phyloP scores from a whole-genome alignment of 2,329 filamentous ascomycete genomes.

The Raffaelea deltoideospora region DNA sequence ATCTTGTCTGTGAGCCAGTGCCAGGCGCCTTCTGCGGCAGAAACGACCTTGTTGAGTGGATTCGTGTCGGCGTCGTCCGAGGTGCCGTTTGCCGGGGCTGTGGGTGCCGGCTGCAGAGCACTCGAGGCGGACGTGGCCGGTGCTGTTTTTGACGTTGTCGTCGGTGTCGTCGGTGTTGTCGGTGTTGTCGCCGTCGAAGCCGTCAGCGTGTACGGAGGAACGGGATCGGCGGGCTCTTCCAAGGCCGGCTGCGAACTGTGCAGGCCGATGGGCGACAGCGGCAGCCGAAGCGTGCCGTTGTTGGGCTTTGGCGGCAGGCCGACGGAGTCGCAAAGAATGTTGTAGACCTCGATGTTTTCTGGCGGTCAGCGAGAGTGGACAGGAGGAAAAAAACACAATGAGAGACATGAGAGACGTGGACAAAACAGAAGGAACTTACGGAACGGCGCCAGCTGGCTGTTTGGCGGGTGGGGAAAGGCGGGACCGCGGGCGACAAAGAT shows the following conservation, averaged over 20 bases:
- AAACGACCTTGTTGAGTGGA: conserved; percentile 2
- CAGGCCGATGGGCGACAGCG: conserved; percentile 45
- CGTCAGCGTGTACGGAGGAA: conserved; percentile 13
- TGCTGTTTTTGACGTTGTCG: conserved; percentile 6
- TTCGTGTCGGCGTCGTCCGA: background rate
- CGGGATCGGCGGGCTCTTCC: conserved; percentile 41
- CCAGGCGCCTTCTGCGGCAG: conserved; percentile 23
- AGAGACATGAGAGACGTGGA: background rate
- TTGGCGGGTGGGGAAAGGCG: conserved; percentile 74
- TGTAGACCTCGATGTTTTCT: conserved; percentile 95
- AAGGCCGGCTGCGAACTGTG: conserved; percentile 37
- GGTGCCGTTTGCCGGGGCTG: background rate
- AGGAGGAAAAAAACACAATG: background rate
- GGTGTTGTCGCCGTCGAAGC: conserved; percentile 3
- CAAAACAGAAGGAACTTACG: conserved; percentile 42
- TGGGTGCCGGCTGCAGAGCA: background rate
- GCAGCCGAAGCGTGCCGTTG: conserved; percentile 72
- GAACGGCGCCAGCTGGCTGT: conserved; percentile 66
- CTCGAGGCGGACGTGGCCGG: background rate
- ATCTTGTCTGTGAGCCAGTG: conserved; percentile 36
- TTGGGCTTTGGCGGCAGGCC: conserved; percentile 60
- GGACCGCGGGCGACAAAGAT: conserved; percentile 89
- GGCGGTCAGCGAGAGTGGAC: background rate
- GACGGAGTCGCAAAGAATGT: conserved; percentile 81
- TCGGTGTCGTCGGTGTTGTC: conserved; percentile 8